These are phyloP conservation scores for Clitopilus hobsonii DNA, from an alignment of 768 basidiomycete species.

Conservation along the genomic window DNA sequence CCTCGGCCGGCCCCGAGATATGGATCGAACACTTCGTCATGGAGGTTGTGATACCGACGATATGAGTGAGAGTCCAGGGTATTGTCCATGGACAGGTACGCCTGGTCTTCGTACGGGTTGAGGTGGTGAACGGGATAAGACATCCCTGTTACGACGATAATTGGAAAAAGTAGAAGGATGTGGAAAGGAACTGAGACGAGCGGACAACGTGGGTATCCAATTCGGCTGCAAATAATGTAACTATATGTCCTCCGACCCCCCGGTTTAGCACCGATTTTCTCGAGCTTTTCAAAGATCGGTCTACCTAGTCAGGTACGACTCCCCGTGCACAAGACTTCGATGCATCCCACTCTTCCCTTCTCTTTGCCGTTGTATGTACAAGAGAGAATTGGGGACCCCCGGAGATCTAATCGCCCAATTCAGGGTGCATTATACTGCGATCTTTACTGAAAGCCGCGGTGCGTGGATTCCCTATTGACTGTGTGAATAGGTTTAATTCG, in stretches of 20 bases:
- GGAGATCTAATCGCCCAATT: background rate
- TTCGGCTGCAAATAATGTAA: slow-evolving; percentile 28
- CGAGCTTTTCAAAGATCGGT: background rate
- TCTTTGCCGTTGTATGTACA: background rate
- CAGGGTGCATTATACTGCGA: background rate
- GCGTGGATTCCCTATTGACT: background rate
- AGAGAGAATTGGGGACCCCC: background rate
- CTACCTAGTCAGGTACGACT: background rate
- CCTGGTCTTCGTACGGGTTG: background rate
- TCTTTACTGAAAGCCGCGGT: background rate
- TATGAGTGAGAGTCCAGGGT: background rate
- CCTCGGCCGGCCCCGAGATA: no score
- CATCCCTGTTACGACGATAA: slow-evolving; percentile 3
- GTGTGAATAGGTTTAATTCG: background rate
- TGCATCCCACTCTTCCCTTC: no score
- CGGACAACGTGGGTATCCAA: slow-evolving; percentile 24
- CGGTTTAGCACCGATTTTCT: background rate
- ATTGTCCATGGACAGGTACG: background rate
- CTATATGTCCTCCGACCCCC: slow-evolving; percentile 16
- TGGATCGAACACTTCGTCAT: no score
- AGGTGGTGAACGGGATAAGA: slow-evolving; percentile 6
- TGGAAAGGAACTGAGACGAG: slow-evolving; percentile 14
- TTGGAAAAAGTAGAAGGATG: slow-evolving; percentile 1
- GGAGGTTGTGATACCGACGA: no score
- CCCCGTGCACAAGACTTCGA: no score